Percentiles rank a stretch among this genome's conserved stretches.
Evolutionary conservation across 768 basidiomycete genomes (phyloP).

Genomic region (Kwoniella sp.): DNA sequence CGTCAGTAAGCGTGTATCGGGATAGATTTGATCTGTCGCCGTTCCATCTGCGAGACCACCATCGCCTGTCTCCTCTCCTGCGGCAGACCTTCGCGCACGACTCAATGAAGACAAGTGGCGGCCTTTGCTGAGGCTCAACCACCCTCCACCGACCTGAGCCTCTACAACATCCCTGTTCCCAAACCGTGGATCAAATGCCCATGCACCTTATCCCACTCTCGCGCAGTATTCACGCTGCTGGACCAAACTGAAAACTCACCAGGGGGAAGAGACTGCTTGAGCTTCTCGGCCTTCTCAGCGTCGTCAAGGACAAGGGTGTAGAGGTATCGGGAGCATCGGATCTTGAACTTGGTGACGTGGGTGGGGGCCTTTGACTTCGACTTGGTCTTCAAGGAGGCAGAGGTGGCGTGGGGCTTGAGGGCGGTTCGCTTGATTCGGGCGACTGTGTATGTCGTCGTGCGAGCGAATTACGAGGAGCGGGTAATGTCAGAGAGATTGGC

Average conservation of each 20-base stretch:
- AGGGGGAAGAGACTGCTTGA: slow-evolving; percentile 90
- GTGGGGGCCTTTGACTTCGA: slow-evolving; percentile 39
- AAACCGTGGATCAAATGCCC: neutral
- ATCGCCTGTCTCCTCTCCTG: too few species aligned
- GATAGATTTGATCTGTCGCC: too few species aligned
- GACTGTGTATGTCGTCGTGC: slow-evolving; percentile 66
- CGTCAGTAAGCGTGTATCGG: neutral
- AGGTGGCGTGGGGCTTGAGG: slow-evolving; percentile 41
- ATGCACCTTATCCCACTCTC: too few species aligned
- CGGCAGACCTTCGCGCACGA: too few species aligned
- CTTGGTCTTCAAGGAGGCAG: slow-evolving; percentile 49
- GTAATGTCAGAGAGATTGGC: neutral
- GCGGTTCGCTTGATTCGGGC: slow-evolving; percentile 94
- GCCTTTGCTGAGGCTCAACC: too few species aligned
- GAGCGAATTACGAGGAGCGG: neutral
- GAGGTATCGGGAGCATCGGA: slow-evolving; percentile 79
- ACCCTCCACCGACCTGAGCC: too few species aligned
- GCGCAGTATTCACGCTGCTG: too few species aligned
- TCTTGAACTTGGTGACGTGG: slow-evolving; percentile 88
- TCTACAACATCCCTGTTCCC: neutral
- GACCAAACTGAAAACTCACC: slow-evolving; percentile 62
- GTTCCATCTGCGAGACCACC: too few species aligned
- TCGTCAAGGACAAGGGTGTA: slow-evolving; percentile 97
- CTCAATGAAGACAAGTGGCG: too few species aligned
- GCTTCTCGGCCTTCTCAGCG: slow-evolving; percentile 97